phyloP scores from a whole-genome alignment of 495 filamentous ascomycete genomes.

The Xylaria curta region DNA sequence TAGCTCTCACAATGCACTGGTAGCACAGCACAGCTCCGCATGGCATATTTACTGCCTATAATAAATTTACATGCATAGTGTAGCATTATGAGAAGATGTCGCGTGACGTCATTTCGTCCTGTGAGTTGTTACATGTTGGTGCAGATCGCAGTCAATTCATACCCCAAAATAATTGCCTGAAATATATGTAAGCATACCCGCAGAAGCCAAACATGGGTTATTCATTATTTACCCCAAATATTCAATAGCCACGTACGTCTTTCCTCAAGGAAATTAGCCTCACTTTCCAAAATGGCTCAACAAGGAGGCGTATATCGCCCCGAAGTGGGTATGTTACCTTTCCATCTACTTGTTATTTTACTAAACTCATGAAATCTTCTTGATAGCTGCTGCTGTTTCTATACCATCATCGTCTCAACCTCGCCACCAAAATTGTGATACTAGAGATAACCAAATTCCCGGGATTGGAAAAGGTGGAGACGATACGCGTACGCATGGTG shows the following conservation, averaged over 20 bases:
- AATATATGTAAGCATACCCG: background rate
- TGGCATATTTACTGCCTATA: background rate
- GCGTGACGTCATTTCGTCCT: background rate
- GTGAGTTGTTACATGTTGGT: background rate
- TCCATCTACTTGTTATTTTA: background rate
- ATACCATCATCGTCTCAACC: background rate
- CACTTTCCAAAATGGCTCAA: background rate
- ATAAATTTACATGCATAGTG: background rate
- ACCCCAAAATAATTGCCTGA: background rate
- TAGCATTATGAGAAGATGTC: background rate
- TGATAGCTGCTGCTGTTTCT: background rate
- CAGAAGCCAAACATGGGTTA: background rate
- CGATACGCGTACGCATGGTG: background rate
- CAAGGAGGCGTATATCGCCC: background rate
- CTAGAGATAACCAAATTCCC: background rate
- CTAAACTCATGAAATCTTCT: background rate
- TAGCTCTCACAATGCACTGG: background rate
- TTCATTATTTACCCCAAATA: background rate
- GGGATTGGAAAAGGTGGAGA: background rate
- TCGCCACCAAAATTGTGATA: background rate
- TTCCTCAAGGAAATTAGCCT: background rate
- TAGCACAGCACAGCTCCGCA: background rate
- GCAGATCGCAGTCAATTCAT: background rate
- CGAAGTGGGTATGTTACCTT: background rate
- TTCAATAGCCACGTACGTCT: background rate